Evolutionary conservation across 2,329 filamentous ascomycete species (phyloP), one percentile per base, ranked within the genome.

Genomic region (Cyanodermella asteris): DNA sequence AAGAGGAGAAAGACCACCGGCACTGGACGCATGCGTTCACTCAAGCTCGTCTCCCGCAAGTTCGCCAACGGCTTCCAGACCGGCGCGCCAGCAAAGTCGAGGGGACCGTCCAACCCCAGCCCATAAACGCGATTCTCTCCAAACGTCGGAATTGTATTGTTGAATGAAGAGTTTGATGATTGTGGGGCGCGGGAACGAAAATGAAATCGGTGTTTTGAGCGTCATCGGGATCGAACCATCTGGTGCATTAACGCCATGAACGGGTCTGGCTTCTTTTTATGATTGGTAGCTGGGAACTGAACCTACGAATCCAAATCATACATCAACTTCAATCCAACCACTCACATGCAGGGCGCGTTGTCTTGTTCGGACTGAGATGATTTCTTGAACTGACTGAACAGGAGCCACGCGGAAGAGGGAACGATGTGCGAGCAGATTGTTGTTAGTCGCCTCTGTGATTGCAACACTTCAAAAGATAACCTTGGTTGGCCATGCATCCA

Each of bases 1-100:
- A 94, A 94, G 80, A 70, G 87, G 59, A 90, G 87, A 75, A 94
- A 93, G 82, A 93, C 84, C 51, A 84, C 77, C 54, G 87, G 87
- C 49, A 84, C 80, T 51, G 87, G 87, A 57, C 78, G 87, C 59
- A 87, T 82, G 73, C 72, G 80, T 53, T 78, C 82, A 64, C 69
- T 97, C 55, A 91, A 90, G 69, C 68, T 66, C 48, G 72, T 97
- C 53, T 64, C 81, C 52, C 74, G 87, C 56, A 71, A 71, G 61
- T 91, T 91, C 72, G 80, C 74, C 67, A 97, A 97, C 64, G 82
- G 81, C 46, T 97, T 97, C 78, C 84, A 77, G 64, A 69, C 61
- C 43, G 87, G 87, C 51, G 57, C 65, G 44, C 81, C 81, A 52
- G 82, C 90, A 65, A 74, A 72, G 49, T 63, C 81, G 43, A 72